Percentiles rank a stretch among this genome's conserved stretches.
Evolutionary conservation across 2,329 filamentous ascomycete species (phyloP).

Genomic region (Xylariales sp.): DNA sequence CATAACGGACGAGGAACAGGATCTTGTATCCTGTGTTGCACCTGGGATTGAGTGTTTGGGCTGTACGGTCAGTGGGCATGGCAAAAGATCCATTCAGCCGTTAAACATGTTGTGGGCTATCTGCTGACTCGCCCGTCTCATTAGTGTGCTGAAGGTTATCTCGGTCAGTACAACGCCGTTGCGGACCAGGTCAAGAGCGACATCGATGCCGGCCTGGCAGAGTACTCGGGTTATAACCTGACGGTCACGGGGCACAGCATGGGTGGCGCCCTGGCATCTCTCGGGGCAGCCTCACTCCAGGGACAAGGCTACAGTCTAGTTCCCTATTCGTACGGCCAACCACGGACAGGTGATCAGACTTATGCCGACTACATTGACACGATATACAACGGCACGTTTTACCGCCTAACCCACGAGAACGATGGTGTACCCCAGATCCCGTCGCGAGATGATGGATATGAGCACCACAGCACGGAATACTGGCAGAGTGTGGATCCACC

Average conservation of each 20-base stretch:
- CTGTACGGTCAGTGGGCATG: not conserved
- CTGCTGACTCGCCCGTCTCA: too few relatives aligned
- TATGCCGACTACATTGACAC: constrained; percentile 33
- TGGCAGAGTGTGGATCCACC: constrained; percentile 19
- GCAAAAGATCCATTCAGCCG: not conserved
- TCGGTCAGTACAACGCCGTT: constrained; percentile 5
- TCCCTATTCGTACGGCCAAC: constrained; percentile 44
- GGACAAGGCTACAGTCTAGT: constrained; percentile 26
- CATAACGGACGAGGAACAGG: constrained; percentile 4
- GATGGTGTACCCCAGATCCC: constrained; percentile 48
- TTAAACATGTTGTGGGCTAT: not conserved
- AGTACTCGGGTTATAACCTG: constrained; percentile 25
- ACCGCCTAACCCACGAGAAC: constrained; percentile 42
- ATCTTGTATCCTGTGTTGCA: constrained; percentile 6
- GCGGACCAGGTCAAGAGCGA: not conserved
- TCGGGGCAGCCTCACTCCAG: constrained; percentile 35
- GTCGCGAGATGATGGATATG: constrained; percentile 36
- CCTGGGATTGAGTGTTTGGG: constrained; percentile 2
- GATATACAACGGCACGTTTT: constrained; percentile 23
- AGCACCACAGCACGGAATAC: constrained; percentile 46
- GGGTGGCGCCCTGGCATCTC: constrained; percentile 40
- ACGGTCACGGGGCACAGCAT: constrained; percentile 41
- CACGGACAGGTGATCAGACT: constrained; percentile 36
- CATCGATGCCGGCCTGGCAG: not conserved
- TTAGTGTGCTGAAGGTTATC: constrained; percentile 4